Evolutionary conservation across 345 rosid genomes (phyloP).

Genomic region (Citrus sp.): DNA sequence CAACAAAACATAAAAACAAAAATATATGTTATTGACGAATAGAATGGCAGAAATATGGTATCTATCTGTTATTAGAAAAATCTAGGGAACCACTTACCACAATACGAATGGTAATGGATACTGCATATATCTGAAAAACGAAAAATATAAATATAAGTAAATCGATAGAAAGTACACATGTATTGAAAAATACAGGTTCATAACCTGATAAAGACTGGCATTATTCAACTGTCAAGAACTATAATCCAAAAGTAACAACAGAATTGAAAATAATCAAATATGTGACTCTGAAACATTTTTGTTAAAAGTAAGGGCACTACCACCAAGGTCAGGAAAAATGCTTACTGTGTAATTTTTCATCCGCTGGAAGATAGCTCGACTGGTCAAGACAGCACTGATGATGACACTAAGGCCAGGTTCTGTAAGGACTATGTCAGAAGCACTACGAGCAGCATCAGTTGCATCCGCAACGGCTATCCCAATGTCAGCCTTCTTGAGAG

Average conservation of each 20-base stretch:
- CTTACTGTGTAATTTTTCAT: conserved; percentile 97
- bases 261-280: background rate
- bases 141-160: conserved; percentile 15
- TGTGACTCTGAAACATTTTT: background rate
- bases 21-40: background rate
- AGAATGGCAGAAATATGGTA: background rate
- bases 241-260: background rate
- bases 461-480: conserved; percentile 99
- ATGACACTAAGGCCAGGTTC: conserved; percentile 99
- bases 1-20: conserved; percentile 16
- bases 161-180: background rate
- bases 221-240: background rate
- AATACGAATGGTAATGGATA: conserved; percentile 97
- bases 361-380: conserved; percentile 96
- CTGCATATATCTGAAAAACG: conserved; percentile 83
- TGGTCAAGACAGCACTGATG: conserved; percentile 95
- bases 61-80: background rate
- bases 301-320: background rate
- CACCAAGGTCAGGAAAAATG: background rate
- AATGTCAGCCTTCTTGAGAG: conserved; percentile 97
- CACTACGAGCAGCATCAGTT: conserved; percentile 97
- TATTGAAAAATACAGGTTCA: background rate
- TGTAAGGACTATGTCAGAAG: conserved; percentile 94
- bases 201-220: background rate
- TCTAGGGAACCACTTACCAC: conserved; percentile 54